A percentile compares a stretch with the other conserved stretches of the same genome.
phyloP scores from a whole-genome alignment of 106 monocot species.

The Dendrobium catenatum region DNA sequence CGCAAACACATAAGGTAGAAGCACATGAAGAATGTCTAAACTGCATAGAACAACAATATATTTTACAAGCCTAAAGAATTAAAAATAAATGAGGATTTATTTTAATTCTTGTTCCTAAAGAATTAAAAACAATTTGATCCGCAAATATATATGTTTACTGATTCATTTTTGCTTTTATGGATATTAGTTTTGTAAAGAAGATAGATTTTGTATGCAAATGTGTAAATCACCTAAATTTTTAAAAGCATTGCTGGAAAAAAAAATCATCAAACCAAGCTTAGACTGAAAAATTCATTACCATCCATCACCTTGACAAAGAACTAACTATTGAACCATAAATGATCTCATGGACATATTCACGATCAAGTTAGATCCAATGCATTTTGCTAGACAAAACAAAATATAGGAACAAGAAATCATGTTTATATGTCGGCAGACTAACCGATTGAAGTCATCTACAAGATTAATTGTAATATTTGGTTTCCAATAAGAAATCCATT shows the following conservation, averaged over 20 bases:
- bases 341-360: background rate
- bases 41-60: too few species aligned
- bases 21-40: background rate
- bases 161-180: too few species aligned
- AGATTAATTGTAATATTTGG: constrained; percentile 93
- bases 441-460: constrained; percentile 86
- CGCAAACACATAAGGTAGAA: background rate
- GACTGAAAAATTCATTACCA: background rate
- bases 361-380: background rate
- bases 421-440: background rate
- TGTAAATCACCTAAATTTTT: too few species aligned
- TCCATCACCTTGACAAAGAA: background rate
- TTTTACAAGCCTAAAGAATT: too few species aligned
- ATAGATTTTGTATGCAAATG: too few species aligned
- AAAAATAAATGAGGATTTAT: too few species aligned
- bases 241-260: background rate
- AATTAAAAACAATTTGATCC: too few species aligned
- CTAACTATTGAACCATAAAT: background rate
- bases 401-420: background rate
- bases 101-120: too few species aligned
- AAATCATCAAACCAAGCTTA: background rate
- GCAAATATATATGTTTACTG: too few species aligned
- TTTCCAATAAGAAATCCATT: constrained; percentile 95
- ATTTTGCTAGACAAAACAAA: background rate
- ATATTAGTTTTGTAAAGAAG: too few species aligned